Conservation (phyloP, 768 basidiomycete species). For the Leccinellum rugosiceps region DNA sequence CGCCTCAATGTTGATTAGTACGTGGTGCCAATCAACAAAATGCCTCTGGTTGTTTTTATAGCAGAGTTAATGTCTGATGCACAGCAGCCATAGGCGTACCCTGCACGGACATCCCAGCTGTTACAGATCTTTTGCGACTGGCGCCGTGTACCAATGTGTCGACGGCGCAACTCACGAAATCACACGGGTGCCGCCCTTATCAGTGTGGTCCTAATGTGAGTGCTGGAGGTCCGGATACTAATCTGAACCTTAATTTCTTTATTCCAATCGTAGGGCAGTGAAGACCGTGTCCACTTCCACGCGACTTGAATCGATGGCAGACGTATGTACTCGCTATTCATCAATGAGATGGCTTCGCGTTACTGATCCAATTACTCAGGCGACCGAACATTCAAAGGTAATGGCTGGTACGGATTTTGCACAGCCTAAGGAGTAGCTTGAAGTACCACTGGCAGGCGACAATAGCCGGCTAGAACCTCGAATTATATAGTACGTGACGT, state of each 20-base stretch:
- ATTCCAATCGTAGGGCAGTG: background rate
- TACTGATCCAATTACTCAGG: background rate
- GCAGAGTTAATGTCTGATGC: background rate
- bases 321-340: background rate
- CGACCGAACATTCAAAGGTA: background rate
- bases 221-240: background rate
- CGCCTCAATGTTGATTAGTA: background rate
- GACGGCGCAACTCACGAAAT: background rate
- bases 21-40: background rate
- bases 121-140: background rate
- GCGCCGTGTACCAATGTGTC: background rate
- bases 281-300: background rate
- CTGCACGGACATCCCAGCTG: background rate
- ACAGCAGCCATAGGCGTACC: background rate
- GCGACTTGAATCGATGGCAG: background rate
- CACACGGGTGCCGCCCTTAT: background rate
- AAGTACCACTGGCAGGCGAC: background rate
- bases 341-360: background rate
- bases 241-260: background rate
- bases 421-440: background rate
- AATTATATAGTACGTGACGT: constrained; percentile 17
- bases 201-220: constrained; percentile 4
- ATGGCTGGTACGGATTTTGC: background rate
- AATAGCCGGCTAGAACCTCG: background rate
- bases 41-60: background rate